phyloP scores from a whole-genome alignment of 2,329 filamentous ascomycete genomes.

The Colletotrichum siamense region DNA sequence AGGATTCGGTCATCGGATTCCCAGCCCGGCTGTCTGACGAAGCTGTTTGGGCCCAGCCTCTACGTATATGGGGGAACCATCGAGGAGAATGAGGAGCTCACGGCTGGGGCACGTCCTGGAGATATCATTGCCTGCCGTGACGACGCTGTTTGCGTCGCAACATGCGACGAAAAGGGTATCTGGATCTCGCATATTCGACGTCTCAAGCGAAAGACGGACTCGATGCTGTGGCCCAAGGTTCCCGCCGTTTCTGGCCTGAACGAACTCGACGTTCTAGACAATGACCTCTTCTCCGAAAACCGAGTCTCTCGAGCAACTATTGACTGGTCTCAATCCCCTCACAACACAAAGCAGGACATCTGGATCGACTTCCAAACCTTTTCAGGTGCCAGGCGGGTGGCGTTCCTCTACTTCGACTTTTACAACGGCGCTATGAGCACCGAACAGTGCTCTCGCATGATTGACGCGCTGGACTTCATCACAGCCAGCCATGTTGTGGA shows the following conservation, averaged over 20 bases:
- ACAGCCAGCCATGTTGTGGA: constrained; percentile 30
- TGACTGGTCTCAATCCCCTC: constrained; percentile 33
- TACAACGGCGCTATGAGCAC: constrained; percentile 51
- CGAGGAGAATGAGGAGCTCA: constrained; percentile 32
- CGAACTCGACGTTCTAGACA: constrained; percentile 35
- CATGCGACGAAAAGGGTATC: constrained; percentile 41
- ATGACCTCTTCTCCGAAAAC: constrained; percentile 18
- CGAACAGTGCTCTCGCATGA: constrained; percentile 39
- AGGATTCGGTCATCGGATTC: constrained; percentile 46
- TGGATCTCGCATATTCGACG: constrained; percentile 47
- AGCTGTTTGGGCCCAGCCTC: constrained; percentile 38
- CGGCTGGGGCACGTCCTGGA: constrained; percentile 22
- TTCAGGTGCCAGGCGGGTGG: constrained; percentile 29
- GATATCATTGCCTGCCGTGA: constrained; percentile 40
- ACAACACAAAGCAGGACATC: constrained; percentile 42
- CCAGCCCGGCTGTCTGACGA: constrained; percentile 44
- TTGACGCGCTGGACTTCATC: constrained; percentile 40
- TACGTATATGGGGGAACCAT: constrained; percentile 46
- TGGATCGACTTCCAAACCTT: constrained; percentile 40
- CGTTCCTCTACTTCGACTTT: constrained; percentile 47
- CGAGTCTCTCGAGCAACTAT: constrained; percentile 12
- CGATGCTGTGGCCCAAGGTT: constrained; percentile 45
- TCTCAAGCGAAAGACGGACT: constrained; percentile 40
- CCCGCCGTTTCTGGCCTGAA: constrained; percentile 38
- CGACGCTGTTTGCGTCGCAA: constrained; percentile 40